Evolutionary conservation across 768 basidiomycete species (phyloP), one percentile per base, ranked within the genome.

Genomic region (Naganishia friedmannii): DNA sequence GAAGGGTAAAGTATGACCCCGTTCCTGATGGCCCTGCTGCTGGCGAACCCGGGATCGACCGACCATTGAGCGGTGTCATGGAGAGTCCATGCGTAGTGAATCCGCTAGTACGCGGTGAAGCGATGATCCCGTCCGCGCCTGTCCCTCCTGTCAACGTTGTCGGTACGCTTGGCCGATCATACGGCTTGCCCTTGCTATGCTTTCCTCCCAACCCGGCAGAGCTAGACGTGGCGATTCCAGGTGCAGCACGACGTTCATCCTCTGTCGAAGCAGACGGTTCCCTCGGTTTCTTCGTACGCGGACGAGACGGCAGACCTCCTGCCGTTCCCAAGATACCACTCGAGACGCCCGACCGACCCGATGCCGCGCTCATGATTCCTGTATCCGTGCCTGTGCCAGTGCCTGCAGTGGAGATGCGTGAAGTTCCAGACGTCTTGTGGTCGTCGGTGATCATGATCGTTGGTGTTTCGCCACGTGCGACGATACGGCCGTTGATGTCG

Each of bases 381-480:
- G 71, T 66, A 73, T 78, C 42, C 66, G 74, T 53, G 70, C 73
- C 17, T 72, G 75, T 70, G 74, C 76, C 21, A 72, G 75, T 70
- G 74, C 76, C 21, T 74, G 69, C 53, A 69, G 51, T 29, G 75
- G 71, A 26, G 71, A 60, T 15, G 68, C 70, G 13, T 54, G 51
- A 32, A 46, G 5, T n/a, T 65, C 54, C 65, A 67, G 75, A 42
- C 66, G 91, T 93, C 83, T 99, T 99, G 83, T 99, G 96, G 81
- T 99, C 96, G 83, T 99, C 96, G 1, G 95, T 99, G 74, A 98
- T 98, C 89, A 98, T 94, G 74, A 99, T 93, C 3, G 95, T 92
- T 34, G 88, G 87, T 1, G 93, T 91, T 66, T 84, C 86, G 5
- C 92, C 93, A 9, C 86, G 85, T 17, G 91, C 94, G 66, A 98